These are phyloP conservation scores for Monosporozyma unispora DNA, from an alignment of 805 yeast species.

Conservation along the genomic window DNA sequence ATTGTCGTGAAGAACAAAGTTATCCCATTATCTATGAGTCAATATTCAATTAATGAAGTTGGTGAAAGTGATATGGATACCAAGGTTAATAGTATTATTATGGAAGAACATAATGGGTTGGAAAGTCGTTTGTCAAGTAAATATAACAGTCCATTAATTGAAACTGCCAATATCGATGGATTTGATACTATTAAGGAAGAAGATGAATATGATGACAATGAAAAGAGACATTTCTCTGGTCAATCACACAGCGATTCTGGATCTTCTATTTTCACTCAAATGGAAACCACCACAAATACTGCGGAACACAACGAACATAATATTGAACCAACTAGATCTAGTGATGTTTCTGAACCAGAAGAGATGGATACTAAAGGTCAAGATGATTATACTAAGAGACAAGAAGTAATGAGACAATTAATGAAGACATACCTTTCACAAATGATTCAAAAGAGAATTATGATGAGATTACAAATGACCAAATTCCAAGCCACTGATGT, in stretches of 20 bases:
- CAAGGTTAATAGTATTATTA: conserved; percentile 4
- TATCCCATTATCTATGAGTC: conserved; percentile 26
- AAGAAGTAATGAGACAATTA: conserved; percentile 1
- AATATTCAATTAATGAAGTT: conserved; percentile 15
- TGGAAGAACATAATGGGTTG: neutral
- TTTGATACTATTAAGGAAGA: conserved; percentile 11
- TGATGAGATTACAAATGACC: conserved; percentile 21
- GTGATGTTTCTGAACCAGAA: neutral
- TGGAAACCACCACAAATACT: neutral
- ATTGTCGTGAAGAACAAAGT: conserved; percentile 30
- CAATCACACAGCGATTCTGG: neutral
- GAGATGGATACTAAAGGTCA: neutral
- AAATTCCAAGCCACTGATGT: conserved; percentile 15
- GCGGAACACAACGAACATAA: neutral
- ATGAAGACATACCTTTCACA: conserved; percentile 19
- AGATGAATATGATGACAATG: conserved; percentile 9
- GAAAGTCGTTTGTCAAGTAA: conserved; percentile 5
- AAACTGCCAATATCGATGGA: neutral
- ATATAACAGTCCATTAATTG: neutral
- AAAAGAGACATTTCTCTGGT: neutral
- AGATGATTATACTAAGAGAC: conserved; percentile 2
- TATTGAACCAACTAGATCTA: neutral
- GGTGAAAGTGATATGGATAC: conserved; percentile 11
- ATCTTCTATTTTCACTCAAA: conserved; percentile 2
- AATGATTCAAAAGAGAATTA: conserved; percentile 22